A percentile compares a stretch with the other conserved stretches of the same genome.
Conservation (phyloP, 177 flowering plant species). For the Vitis hybrid region DNA sequence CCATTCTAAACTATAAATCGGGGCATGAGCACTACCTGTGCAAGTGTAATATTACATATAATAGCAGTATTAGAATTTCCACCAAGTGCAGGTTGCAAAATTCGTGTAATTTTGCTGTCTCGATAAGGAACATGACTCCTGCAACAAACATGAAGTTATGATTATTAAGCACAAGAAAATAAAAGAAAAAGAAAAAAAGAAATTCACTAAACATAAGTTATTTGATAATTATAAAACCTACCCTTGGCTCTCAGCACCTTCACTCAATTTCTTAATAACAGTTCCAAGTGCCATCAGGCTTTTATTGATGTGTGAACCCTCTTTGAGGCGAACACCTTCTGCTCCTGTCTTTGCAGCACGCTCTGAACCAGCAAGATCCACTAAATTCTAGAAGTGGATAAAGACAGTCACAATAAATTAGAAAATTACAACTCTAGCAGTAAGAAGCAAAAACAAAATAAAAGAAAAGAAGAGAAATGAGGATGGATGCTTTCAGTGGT, state of each 20-base stretch:
- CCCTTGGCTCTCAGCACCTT: constrained; percentile 98
- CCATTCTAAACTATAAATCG: too few relatives aligned
- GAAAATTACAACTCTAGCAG: neutral
- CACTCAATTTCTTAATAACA: constrained; percentile 93
- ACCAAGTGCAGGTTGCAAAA: constrained; percentile 96
- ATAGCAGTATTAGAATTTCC: constrained; percentile 99
- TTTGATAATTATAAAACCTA: constrained; percentile 25
- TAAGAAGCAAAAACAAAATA: neutral
- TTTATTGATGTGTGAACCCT: constrained; percentile 98
- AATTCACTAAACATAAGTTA: neutral
- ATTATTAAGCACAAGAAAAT: neutral
- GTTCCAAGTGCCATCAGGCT: constrained; percentile 98
- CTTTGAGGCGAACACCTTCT: constrained; percentile 91
- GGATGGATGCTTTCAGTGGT: neutral
- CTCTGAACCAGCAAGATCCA: constrained; percentile 98
- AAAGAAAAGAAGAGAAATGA: neutral
- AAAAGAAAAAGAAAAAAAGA: too few relatives aligned
- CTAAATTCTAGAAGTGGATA: constrained; percentile 62
- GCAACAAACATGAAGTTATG: constrained; percentile 18
- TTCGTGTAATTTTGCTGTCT: constrained; percentile 97
- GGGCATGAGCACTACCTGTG: constrained; percentile 58
- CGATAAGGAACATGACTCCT: constrained; percentile 98
- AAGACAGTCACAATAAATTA: constrained; percentile 10
- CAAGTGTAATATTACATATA: constrained; percentile 97
- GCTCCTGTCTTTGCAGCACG: constrained; percentile 99